phyloP scores from a whole-genome alignment of 306 rosid genomes.

The Gynostemma pentaphyllum region DNA sequence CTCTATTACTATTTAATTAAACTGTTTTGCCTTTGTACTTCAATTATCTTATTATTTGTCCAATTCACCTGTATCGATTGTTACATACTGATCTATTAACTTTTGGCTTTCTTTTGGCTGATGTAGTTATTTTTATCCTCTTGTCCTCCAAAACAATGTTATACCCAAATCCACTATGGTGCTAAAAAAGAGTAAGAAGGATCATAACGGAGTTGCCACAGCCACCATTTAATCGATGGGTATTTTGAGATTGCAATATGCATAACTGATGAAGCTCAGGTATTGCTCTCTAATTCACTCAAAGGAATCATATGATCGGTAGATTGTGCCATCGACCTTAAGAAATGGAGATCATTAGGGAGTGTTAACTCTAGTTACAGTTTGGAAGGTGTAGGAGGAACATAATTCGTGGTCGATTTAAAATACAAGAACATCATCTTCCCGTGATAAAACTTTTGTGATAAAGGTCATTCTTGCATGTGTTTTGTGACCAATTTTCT shows the following conservation, averaged over 20 bases:
- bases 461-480: neutral
- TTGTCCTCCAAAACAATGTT: too few species aligned
- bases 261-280: conserved; percentile 6
- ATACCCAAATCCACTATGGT: too few species aligned
- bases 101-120: too few species aligned
- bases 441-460: neutral
- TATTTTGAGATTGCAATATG: neutral
- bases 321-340: neutral
- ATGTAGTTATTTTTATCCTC: too few species aligned
- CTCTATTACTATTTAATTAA: neutral
- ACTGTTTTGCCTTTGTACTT: neutral
- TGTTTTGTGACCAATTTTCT: neutral
- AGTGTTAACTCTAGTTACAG: neutral
- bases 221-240: neutral
- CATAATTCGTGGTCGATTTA: neutral
- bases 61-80: too few species aligned
- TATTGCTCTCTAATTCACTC: neutral
- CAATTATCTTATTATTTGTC: neutral
- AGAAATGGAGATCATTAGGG: neutral
- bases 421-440: neutral
- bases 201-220: conserved; percentile 26
- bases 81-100: neutral
- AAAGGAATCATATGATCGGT: neutral
- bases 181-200: conserved; percentile 80
- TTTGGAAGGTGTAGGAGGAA: neutral